These are phyloP conservation scores for Vanrija humicola DNA, from an alignment of 1,284 basidiomycete species.

Conservation along the genomic window DNA sequence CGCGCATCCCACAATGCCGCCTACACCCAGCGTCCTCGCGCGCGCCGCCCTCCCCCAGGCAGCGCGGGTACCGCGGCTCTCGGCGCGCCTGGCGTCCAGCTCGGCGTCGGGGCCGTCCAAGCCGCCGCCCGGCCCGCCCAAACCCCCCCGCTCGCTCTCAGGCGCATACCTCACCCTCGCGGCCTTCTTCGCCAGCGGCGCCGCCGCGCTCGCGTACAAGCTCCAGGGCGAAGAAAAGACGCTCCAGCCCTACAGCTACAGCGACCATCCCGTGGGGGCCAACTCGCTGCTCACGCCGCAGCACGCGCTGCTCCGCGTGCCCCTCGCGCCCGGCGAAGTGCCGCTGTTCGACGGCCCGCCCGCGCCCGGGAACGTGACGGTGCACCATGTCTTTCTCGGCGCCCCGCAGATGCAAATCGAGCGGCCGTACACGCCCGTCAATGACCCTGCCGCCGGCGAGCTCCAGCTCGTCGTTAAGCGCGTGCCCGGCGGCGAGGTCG, in stretches of 20 bases:
- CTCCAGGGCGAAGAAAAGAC: not conserved
- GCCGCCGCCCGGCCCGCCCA: no score
- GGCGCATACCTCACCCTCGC: no score
- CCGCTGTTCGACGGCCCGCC: conserved; percentile 4
- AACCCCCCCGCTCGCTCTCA: no score
- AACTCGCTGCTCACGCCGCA: conserved; percentile 19
- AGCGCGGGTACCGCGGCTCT: no score
- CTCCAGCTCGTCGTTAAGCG: conserved; percentile 44
- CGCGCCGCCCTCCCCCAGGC: no score
- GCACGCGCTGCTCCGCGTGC: conserved; percentile 30
- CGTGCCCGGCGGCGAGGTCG: conserved; percentile 46
- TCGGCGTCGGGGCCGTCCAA: no score
- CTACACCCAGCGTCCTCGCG: no score
- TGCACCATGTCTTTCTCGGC: conserved; percentile 47
- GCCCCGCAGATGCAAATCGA: conserved; percentile 47
- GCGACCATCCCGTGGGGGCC: conserved; percentile 26
- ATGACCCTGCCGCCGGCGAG: conserved; percentile 32
- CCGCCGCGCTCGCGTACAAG: not conserved
- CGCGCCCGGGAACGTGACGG: conserved; percentile 23
- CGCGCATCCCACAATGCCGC: no score
- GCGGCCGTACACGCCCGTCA: conserved; percentile 46
- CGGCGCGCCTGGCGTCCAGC: no score
- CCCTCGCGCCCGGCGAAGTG: not conserved
- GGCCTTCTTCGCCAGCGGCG: no score
- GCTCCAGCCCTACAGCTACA: conserved; percentile 34